phyloP scores from a whole-genome alignment of 2,329 filamentous ascomycete species.

The Ophiostoma himal-ulmi region DNA sequence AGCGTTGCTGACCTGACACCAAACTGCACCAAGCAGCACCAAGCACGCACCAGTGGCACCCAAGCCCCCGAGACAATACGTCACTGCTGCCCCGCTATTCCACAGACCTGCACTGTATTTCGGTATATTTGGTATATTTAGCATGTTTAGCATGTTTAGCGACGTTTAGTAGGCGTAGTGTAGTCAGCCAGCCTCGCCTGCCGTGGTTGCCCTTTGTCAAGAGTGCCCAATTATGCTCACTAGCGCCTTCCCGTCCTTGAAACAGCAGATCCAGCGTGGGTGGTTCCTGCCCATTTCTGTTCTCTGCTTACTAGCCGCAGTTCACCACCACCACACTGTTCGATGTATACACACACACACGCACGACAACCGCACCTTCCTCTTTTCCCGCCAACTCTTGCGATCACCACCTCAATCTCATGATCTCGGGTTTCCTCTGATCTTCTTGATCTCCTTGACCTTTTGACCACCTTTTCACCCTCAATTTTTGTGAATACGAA shows the following conservation, averaged over 20 bases:
- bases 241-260: slow-evolving; percentile 9
- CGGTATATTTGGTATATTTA: not conserved
- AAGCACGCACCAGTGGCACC: not conserved
- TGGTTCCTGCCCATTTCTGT: slow-evolving; percentile 1
- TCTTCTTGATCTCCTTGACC: not conserved
- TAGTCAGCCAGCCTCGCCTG: slow-evolving; percentile 22
- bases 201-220: slow-evolving; percentile 7
- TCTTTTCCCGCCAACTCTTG: not conserved
- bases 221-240: not conserved
- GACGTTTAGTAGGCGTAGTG: not conserved
- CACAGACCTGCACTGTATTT: not conserved
- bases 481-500: not conserved
- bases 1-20: slow-evolving; percentile 10
- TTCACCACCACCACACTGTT: slow-evolving; percentile 6
- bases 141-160: not conserved
- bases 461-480: not conserved
- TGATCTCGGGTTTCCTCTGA: not conserved
- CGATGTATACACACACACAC: not conserved
- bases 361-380: not conserved
- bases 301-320: not conserved
- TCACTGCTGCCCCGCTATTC: slow-evolving; percentile 25
- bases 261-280: slow-evolving; percentile 5
- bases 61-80: slow-evolving; percentile 19
- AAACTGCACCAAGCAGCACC: not conserved
- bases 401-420: not conserved